Conservation (phyloP, 2,329 filamentous ascomycete species). For the Ophiostoma perfectum region DNA sequence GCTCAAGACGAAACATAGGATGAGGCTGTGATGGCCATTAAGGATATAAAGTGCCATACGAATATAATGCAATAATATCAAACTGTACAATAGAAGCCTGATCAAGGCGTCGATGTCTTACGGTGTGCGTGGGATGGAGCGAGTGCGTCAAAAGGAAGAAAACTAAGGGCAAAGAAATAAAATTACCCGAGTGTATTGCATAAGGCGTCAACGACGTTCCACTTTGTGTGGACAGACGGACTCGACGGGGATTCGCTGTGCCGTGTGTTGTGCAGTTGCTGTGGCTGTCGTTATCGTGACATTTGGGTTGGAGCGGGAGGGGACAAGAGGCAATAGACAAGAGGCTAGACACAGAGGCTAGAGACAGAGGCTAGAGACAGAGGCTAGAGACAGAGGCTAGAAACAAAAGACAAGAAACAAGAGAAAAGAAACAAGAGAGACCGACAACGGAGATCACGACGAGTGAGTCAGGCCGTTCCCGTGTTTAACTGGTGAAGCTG, state of each 20-base stretch:
- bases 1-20: background rate
- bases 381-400: background rate
- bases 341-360: background rate
- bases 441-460: background rate
- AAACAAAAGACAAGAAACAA: background rate
- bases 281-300: background rate
- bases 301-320: background rate
- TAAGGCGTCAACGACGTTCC: conserved; percentile 10
- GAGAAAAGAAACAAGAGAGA: background rate
- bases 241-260: conserved; percentile 12
- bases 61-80: background rate
- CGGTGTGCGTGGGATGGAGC: background rate
- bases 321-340: background rate
- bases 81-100: background rate
- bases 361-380: background rate
- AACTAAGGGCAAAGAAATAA: background rate
- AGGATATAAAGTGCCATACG: background rate
- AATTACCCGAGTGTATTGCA: conserved; percentile 2
- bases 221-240: conserved; percentile 11
- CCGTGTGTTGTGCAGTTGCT: background rate
- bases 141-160: background rate
- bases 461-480: background rate
- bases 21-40: background rate
- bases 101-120: background rate
- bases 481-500: background rate